A percentile compares a stretch with the other conserved stretches of the same genome.
Evolutionary conservation across 208 protist genomes (phyloP).

Genomic region (Phytomonas francai): DNA sequence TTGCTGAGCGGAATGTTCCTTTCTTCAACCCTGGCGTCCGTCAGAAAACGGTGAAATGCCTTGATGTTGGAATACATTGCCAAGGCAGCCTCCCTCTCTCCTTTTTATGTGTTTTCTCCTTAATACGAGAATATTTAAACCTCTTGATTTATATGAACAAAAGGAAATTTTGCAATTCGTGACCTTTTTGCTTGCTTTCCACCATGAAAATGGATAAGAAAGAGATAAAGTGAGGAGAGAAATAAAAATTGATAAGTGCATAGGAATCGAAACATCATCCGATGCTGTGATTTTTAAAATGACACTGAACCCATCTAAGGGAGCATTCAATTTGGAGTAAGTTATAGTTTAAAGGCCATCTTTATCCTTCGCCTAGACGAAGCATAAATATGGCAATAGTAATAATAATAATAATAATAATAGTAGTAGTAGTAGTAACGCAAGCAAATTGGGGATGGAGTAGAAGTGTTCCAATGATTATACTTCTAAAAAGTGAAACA

Average conservation of each 20-base stretch:
- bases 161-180: background rate
- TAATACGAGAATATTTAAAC: conserved; percentile 1
- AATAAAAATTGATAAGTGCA: background rate
- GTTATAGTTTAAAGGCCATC: background rate
- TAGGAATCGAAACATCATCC: conserved; percentile 1
- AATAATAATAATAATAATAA: conserved; percentile 11
- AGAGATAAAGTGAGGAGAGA: conserved; percentile 7
- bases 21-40: conserved; percentile 55
- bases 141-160: background rate
- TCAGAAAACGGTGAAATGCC: conserved; percentile 45
- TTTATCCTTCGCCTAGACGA: background rate
- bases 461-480: background rate
- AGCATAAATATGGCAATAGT: background rate
- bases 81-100: background rate
- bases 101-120: background rate
- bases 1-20: conserved; percentile 42
- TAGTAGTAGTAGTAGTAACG: background rate
- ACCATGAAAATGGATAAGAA: conserved; percentile 6
- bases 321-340: background rate
- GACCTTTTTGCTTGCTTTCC: background rate
- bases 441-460: background rate
- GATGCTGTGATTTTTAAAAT: background rate
- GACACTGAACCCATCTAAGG: background rate
- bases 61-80: conserved; percentile 1
- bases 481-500: background rate